Evolutionary conservation across 257 asterid species (phyloP), one percentile per base, ranked within the genome.

Genomic region (Pogostemon cablin): DNA sequence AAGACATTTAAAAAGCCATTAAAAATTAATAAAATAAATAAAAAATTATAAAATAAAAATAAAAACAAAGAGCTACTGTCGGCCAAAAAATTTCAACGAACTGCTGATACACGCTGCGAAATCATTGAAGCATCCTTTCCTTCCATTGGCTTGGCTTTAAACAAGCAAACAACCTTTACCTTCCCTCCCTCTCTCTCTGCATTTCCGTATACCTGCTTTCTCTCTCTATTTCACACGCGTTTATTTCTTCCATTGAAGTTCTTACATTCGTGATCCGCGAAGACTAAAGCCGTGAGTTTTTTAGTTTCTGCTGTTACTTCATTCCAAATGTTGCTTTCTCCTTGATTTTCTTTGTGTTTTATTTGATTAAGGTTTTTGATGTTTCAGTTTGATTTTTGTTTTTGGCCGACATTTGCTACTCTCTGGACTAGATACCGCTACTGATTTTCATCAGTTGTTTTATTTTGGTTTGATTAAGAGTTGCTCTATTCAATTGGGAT

Each of bases 221-320:
- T 69, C 80, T 79, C 78, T 65, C 80, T 73, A 66, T 65, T 71
- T 74, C 69, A 76, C 46, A 43, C 56, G 25, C 63, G 46, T 73
- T 44, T 48, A 57, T 65, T 67, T 47, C 71, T 52, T 42, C 11
- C 61, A 71, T 72, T 83, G 49, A 25, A 25, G 32, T 25, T 25
- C 32, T 2, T 25, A 25, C 32, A 25, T 25, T 25, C 75, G 84
- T 82, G 82, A 77, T 83, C 87, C 75, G 85, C 71, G 81, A 25
- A 25, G 32, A 80, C 79, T 64, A 60, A 15, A 69, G 10, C 60
- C 58, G 69, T 59, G 11, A 42, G 61, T 50, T 64, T 15, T 72
- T 68, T 68, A 7, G 3, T 68, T 56, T 52, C 69, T 32, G 53
- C 66, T 73, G 20, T 72, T 71, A 7, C 82, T 80, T 61, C 80